Base-by-base conservation (phyloP, 1,139 yeast species). In the Kurtzmaniella quercitrusa region DNA sequence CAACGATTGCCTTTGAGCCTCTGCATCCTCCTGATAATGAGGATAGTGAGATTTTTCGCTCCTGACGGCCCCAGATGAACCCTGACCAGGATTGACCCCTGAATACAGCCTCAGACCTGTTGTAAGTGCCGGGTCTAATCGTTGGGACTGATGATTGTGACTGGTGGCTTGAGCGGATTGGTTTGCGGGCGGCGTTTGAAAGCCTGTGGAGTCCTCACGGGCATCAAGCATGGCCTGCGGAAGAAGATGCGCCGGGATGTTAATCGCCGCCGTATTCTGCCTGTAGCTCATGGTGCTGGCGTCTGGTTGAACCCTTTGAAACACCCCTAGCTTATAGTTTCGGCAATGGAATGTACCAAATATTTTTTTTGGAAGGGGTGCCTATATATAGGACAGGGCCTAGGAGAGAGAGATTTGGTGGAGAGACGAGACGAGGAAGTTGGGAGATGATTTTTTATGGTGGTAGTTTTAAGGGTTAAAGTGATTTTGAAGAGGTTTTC, bases 181-280 rank as follows among this genome's bases (percentile, higher is more conserved):
- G n/a, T 26, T 26, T 9, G 9, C 14, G 30, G 30, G n/a, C 30
- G 12, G 30, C 4, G n/a, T 26, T 26, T 26, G 14, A 14, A 26
- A 26, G 30, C 30, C 30, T 14, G 30, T 3, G 12, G 30, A 26
- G 14, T 26, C 30, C 30, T 26, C 30, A 26, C 35, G 41, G 22
- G 42, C 44, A 26, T 48, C 58, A 40, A 60, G 48, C 49, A 59
- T 60, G 3, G 60, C 57, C 50, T 55, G 68, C 2, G 73, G 73
- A 40, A 68, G 50, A 44, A 68, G 59, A 51, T 68, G 73, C 14
- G 65, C 59, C 3, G 73, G 73, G 33, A 68, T 48, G 42, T 48
- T 53, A 37, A 40, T 21, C 9, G 33, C 35, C 20, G 41, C 22
- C 18, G 35, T 21, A n/a, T 34, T 34, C n/a, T 9, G 15, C 15